Percentiles rank a stretch among this genome's conserved stretches.
These are phyloP conservation scores for Vararia minispora DNA, from an alignment of 768 basidiomycete species.

Conservation along the genomic window DNA sequence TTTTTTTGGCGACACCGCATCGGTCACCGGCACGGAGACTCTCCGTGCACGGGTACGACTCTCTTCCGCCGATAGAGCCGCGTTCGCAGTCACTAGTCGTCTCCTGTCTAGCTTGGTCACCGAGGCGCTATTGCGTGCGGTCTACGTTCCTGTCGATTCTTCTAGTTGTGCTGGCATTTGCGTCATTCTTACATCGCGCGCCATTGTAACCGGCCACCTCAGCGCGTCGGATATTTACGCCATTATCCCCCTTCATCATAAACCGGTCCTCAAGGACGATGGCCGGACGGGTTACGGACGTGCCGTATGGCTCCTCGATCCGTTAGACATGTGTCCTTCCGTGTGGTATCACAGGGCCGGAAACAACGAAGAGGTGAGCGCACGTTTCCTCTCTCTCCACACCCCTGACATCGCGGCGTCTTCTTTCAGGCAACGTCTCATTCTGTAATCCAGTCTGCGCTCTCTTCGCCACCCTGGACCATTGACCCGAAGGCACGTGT, in stretches of 20 bases:
- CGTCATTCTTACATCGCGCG: slow-evolving; percentile 28
- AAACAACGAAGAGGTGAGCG: slow-evolving; percentile 4
- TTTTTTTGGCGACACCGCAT: no score
- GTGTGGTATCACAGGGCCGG: slow-evolving; percentile 25
- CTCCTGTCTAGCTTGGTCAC: slow-evolving; percentile 40
- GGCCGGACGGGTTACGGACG: slow-evolving; percentile 24
- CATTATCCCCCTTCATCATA: slow-evolving; percentile 34
- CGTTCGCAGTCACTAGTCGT: slow-evolving; percentile 36
- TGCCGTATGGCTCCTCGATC: slow-evolving; percentile 38
- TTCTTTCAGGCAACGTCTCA: no score
- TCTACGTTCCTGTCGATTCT: slow-evolving; percentile 26
- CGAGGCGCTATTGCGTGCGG: slow-evolving; percentile 32
- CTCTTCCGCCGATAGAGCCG: slow-evolving; percentile 19
- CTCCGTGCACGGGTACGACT: no score
- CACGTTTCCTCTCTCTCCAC: no score
- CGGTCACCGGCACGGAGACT: no score
- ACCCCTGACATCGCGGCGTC: no score
- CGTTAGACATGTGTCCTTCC: slow-evolving; percentile 43
- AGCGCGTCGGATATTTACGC: slow-evolving; percentile 33
- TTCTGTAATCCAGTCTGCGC: no score
- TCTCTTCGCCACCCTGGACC: no score
- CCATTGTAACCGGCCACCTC: slow-evolving; percentile 25
- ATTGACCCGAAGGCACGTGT: slow-evolving; percentile 19
- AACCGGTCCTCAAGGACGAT: slow-evolving; percentile 30
- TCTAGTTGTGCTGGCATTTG: slow-evolving; percentile 24